Evolutionary conservation across 1,139 yeast species (phyloP), one percentile per base, ranked within the genome.

Genomic region (Hansenula anomala): DNA sequence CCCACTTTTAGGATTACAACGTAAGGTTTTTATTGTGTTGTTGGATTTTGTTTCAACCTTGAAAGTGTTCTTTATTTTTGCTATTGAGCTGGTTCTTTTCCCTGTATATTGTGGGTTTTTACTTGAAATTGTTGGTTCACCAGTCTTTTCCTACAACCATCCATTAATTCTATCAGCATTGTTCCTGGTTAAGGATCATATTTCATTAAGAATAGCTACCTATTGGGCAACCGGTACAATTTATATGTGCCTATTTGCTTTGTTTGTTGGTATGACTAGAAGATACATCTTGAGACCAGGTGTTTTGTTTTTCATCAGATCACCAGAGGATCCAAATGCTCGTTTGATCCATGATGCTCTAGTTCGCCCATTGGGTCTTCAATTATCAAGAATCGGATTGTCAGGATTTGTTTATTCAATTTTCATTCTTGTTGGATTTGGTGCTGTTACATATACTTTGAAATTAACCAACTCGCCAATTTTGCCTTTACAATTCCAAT

Each of bases 281-380:
- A 67, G 73, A 31, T 64, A 68, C 40, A 80, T 89, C 31, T 72
- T 92, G 48, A 75, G 99, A 40, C 82, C 87, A 0, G 99, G 98
- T 7, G 96, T 88, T 3, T 66, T 92, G 33, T 92, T 79, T 60
- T 92, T 94, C 63, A 86, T 94, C 41, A 73, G 96, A 47, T 89
- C 95, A 25, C 96, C 97, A 3, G 96, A 90, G 51, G 97, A 92
- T 56, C 96, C 96, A 24, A 84, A 88, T 51, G 81, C 89, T 32
- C 78, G 92, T 46, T 75, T 94, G n/a, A 74, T 92, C 34, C 92
- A 88, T 49, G 96, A 90, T 56, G 94, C 95, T 1, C 64, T 92
- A 44, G 82, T 84, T 39, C 79, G 85, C 47, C 87, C 96, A 1
- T 71, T 90, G 51, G 48, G 64, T 13, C 66, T 83, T 33, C 97